phyloP scores from a whole-genome alignment of 2,329 filamentous ascomycete genomes.

The Talaromyces sp. region DNA sequence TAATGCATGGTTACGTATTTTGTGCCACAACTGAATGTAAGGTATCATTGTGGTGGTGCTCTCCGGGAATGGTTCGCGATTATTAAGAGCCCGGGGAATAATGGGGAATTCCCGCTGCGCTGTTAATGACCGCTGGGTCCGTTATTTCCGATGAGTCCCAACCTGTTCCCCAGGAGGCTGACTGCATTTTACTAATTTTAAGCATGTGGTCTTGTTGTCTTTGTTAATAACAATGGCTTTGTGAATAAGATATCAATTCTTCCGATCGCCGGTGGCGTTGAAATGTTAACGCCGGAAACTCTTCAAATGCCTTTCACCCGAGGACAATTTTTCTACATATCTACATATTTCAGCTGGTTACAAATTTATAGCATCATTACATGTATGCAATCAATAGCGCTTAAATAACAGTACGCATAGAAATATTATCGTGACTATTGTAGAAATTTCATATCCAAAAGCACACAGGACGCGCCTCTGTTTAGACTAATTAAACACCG shows the following conservation, averaged over 20 bases:
- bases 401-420: background rate
- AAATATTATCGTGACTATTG: background rate
- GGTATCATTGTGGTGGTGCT: background rate
- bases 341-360: too few relatives aligned
- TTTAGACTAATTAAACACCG: background rate
- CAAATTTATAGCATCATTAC: background rate
- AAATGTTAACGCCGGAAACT: too few relatives aligned
- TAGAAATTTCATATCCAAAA: background rate
- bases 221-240: background rate
- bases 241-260: background rate
- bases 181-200: too few relatives aligned
- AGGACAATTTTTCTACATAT: too few relatives aligned
- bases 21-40: too few relatives aligned
- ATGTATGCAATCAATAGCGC: too few relatives aligned
- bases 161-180: too few relatives aligned
- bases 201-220: background rate
- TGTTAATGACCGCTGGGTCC: background rate
- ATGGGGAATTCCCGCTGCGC: background rate
- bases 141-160: background rate
- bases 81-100: background rate
- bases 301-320: too few relatives aligned
- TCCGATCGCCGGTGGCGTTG: too few relatives aligned
- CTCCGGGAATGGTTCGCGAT: background rate
- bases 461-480: background rate
- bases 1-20: background rate